Evolutionary conservation across 2,329 filamentous ascomycete genomes (phyloP), one percentile per base, ranked within the genome.

Genomic region (Colletotrichum sidae): DNA sequence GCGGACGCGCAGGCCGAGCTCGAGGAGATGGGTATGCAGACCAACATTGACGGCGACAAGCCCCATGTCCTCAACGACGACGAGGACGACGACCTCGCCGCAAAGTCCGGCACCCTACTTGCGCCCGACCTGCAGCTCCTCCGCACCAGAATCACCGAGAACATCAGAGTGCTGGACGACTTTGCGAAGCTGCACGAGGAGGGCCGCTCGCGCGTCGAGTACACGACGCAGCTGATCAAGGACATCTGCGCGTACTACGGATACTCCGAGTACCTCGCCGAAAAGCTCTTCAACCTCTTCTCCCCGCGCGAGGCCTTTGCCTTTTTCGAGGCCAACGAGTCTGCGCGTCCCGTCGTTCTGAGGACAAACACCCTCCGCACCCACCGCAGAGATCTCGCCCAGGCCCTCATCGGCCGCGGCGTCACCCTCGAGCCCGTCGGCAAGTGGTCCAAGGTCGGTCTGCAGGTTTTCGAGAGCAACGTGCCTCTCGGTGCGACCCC

Each of bases 321-420:
- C 59, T 99, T 99, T 81, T 98, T 99, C 81, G 96, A 99, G 81
- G 95, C 95, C 72, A 99, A 99, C 88, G 96, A 99, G 81, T 94
- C 92, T 35, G 89, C 94, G 12, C 89, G 96, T 55, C 96, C 96
- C 4, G 90, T 99, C 64, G 96, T 99, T 70, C 96, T 99, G 76
- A 90, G 96, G 74, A 98, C 96, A 68, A 99, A 99, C 80, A 99
- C 95, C 8, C 87, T 99, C 65, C 91, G 93, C 71, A 90, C 88
- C 42, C 87, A 90, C 75, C 84, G 88, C 56, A 82, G 88, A 73
- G 94, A 97, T 68, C 90, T 99, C 15, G 96, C 96, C 9, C 94
- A 97, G 78, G 88, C 94, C 2, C 86, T 97, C 66, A 97, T 97
- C 84, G 97, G 97, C 81, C 92, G 95, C 69, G 96, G 96, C 69